Conservation (phyloP, 1,284 basidiomycete species). For the Volvariella surrecta region DNA sequence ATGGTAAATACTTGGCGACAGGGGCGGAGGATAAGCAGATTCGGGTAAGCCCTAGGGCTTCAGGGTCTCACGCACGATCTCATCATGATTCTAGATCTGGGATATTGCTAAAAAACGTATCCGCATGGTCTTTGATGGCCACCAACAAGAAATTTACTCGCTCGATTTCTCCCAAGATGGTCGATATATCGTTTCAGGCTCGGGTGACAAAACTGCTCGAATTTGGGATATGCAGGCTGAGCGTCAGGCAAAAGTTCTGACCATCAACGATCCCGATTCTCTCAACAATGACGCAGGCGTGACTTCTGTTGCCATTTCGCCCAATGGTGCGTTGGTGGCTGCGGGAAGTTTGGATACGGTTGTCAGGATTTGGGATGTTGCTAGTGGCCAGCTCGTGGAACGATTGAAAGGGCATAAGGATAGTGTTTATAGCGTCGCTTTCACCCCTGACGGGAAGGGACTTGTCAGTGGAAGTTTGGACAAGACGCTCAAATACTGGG, state of each 20-base stretch:
- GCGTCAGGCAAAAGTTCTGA: constrained; percentile 47
- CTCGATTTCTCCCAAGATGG: constrained; percentile 83
- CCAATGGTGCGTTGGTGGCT: constrained; percentile 74
- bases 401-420: constrained; percentile 76
- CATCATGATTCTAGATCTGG: constrained; percentile 59
- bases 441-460: constrained; percentile 76
- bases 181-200: constrained; percentile 79
- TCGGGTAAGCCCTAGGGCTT: constrained; percentile 41
- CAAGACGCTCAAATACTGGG: constrained; percentile 86
- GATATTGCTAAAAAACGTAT: constrained; percentile 73
- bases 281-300: constrained; percentile 63
- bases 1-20: constrained; percentile 74
- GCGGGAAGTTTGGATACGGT: constrained; percentile 81
- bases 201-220: constrained; percentile 83
- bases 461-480: constrained; percentile 82
- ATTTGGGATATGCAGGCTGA: constrained; percentile 75
- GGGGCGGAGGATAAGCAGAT: constrained; percentile 82
- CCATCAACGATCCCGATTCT: constrained; percentile 49
- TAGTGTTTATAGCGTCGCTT: constrained; percentile 82
- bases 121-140: constrained; percentile 71
- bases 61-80: constrained; percentile 1
- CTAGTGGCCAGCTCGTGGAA: constrained; percentile 65
- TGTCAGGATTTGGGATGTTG: constrained; percentile 83
- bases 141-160: constrained; percentile 88
- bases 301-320: constrained; percentile 74